Evolutionary conservation across 768 basidiomycete genomes (phyloP), one percentile per base, ranked within the genome.

Genomic region (Mycena vulgaris): DNA sequence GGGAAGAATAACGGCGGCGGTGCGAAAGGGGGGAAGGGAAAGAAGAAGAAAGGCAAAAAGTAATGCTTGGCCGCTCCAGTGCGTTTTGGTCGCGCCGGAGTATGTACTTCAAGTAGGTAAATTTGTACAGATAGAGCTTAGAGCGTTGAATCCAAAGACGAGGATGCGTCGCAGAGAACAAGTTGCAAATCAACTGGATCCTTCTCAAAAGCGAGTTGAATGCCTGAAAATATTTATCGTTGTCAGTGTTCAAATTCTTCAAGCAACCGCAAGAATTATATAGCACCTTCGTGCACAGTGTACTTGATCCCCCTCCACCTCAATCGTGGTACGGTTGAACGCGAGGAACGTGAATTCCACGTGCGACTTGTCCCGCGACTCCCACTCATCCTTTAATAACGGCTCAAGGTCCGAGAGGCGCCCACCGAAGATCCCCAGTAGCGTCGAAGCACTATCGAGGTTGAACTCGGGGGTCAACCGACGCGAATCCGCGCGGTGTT

Each of bases 31-130:
- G 63, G 53, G 42, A 66, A 66, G 45, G 63, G 53, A 25, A 56
- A 56, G 63, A 65, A 65, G 63, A 66, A 66, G 64, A 66, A 66
- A 48, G 55, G 55, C 23, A 65, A 65, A 35, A n/a, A 35, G 63
- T 55, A 35, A 51, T 61, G 39, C 25, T 27, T 14, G 48, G 33
- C 19, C 48, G 48, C 60, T 61, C 17, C 45, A 30, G 60, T 49
- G 60, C 60, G 60, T 62, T 62, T 62, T 51, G 48, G 39, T 11
- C 39, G 39, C 39, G 39, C 39, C 13, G 39, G 39, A 40, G 39
- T 40, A 19, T 40, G 39, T 40, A 40, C 16, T 19, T 37, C 25
- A 13, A 27, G 61, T 62, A 39, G 48, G 37, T 62, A 39, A 39
- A 62, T 62, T 62, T 45, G 48, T 62, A 52, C 27, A 37, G 35